These are phyloP conservation scores for Globisporangium parvum DNA, from an alignment of 352 stramenopile species.

Conservation along the genomic window DNA sequence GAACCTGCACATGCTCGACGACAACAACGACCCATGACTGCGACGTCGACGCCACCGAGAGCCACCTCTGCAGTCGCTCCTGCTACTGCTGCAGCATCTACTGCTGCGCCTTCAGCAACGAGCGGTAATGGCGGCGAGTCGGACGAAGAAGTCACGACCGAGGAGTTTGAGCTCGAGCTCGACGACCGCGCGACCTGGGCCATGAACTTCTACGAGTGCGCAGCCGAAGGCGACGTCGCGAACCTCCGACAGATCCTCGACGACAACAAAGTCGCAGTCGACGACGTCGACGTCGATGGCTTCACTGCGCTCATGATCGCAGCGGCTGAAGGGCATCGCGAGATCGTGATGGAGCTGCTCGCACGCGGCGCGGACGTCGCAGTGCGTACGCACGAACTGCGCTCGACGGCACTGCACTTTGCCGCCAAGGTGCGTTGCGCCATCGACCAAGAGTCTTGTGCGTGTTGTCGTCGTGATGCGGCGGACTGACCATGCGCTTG, in stretches of 20 bases:
- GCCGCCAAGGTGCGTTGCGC: slow-evolving; percentile 49
- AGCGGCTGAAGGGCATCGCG: slow-evolving; percentile 56
- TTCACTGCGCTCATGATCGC: slow-evolving; percentile 85
- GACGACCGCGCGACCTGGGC: slow-evolving; percentile 46
- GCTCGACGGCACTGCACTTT: slow-evolving; percentile 73
- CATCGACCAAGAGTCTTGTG: background rate
- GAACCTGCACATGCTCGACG: too few relatives aligned
- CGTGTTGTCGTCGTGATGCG: slow-evolving; percentile 1
- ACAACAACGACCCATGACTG: too few relatives aligned
- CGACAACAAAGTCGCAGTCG: slow-evolving; percentile 40
- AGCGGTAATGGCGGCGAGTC: slow-evolving; percentile 14
- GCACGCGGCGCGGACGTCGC: slow-evolving; percentile 47
- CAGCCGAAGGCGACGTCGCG: slow-evolving; percentile 59
- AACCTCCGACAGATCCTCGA: slow-evolving; percentile 61
- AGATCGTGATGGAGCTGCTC: slow-evolving; percentile 54
- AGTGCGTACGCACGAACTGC: slow-evolving; percentile 65
- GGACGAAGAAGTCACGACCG: slow-evolving; percentile 50
- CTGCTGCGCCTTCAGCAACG: background rate
- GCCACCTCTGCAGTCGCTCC: too few relatives aligned
- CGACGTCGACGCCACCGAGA: background rate
- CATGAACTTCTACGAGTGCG: slow-evolving; percentile 69
- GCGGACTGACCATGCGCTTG: background rate
- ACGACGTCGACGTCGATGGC: slow-evolving; percentile 78
- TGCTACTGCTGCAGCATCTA: too few relatives aligned
- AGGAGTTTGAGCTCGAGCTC: slow-evolving; percentile 65